These are phyloP conservation scores for Clonostachys rhizophaga DNA, from an alignment of 2,329 filamentous ascomycete genomes.

Conservation along the genomic window DNA sequence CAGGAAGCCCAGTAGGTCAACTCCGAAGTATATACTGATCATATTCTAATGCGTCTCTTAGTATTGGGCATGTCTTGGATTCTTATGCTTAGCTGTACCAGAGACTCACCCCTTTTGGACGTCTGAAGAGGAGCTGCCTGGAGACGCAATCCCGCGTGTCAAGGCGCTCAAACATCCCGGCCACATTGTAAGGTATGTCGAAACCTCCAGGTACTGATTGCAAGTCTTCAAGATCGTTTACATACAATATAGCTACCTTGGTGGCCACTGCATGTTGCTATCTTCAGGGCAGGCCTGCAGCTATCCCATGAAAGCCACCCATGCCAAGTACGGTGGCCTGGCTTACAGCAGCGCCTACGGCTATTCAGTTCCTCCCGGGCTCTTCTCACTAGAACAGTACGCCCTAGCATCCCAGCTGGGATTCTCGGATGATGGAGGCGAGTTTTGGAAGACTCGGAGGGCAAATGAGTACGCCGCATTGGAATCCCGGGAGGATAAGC, in stretches of 20 bases:
- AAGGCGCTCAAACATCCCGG: conserved; percentile 63
- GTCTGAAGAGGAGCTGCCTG: conserved; percentile 57
- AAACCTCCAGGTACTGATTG: too few relatives aligned
- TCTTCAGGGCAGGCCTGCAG: conserved; percentile 23
- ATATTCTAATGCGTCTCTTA: too few relatives aligned
- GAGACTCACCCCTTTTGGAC: conserved; percentile 72
- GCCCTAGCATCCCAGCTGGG: conserved; percentile 72
- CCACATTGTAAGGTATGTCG: conserved; percentile 51
- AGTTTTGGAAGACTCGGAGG: conserved; percentile 74
- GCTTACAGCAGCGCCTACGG: conserved; percentile 37
- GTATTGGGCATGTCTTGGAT: conserved; percentile 77
- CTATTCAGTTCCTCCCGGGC: conserved; percentile 32
- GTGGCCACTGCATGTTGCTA: conserved; percentile 38
- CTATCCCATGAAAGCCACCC: conserved; percentile 20
- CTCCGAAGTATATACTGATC: too few relatives aligned
- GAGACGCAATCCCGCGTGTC: conserved; percentile 48
- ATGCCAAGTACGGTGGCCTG: conserved; percentile 36
- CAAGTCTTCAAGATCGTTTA: too few relatives aligned
- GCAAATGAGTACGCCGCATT: conserved; percentile 60
- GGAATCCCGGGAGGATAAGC: conserved; percentile 46
- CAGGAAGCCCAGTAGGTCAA: conserved; percentile 44
- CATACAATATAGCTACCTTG: conserved; percentile 45
- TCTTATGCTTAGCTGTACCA: conserved; percentile 68
- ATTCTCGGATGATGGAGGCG: conserved; percentile 71
- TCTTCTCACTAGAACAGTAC: conserved; percentile 72